Conservation (phyloP, 2,329 filamentous ascomycete species). For the Colletotrichum agaves region DNA sequence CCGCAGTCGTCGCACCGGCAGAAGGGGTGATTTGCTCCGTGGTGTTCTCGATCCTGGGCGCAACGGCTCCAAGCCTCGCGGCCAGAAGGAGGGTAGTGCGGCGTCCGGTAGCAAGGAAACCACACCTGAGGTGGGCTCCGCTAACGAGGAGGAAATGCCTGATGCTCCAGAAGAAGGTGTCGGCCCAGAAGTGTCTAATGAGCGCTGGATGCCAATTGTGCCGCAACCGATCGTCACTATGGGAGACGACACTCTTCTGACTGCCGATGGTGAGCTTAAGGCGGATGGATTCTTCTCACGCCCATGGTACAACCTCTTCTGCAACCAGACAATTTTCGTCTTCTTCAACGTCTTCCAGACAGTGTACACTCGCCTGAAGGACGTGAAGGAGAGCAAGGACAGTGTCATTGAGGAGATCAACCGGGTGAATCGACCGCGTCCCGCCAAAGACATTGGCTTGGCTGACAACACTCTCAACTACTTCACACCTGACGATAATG, state of each 20-base stretch:
- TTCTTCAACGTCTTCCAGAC: constrained; percentile 95
- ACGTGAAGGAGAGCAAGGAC: constrained; percentile 82
- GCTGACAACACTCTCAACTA: constrained; percentile 82
- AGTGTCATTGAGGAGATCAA: constrained; percentile 79
- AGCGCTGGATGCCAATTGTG: constrained; percentile 72
- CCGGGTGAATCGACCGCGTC: constrained; percentile 79
- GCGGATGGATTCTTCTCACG: constrained; percentile 85
- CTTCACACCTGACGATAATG: constrained; percentile 71
- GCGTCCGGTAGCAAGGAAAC: constrained; percentile 85
- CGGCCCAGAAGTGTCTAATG: constrained; percentile 71
- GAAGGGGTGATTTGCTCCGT: constrained; percentile 83
- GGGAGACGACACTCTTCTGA: constrained; percentile 65
- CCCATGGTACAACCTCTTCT: constrained; percentile 88
- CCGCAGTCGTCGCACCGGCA: constrained; percentile 76
- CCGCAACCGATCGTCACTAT: constrained; percentile 65
- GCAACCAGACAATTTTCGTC: constrained; percentile 90
- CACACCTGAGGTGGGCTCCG: constrained; percentile 84
- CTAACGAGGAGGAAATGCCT: constrained; percentile 79
- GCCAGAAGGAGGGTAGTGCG: constrained; percentile 83
- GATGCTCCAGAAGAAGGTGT: constrained; percentile 68
- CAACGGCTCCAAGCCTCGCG: constrained; percentile 75
- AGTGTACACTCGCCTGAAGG: constrained; percentile 85
- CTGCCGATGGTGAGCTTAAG: constrained; percentile 72
- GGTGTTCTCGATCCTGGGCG: constrained; percentile 85
- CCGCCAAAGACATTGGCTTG: constrained; percentile 85